phyloP scores from a whole-genome alignment of 2,329 filamentous ascomycete species.

The Pseudocercospora pini-densiflorae region DNA sequence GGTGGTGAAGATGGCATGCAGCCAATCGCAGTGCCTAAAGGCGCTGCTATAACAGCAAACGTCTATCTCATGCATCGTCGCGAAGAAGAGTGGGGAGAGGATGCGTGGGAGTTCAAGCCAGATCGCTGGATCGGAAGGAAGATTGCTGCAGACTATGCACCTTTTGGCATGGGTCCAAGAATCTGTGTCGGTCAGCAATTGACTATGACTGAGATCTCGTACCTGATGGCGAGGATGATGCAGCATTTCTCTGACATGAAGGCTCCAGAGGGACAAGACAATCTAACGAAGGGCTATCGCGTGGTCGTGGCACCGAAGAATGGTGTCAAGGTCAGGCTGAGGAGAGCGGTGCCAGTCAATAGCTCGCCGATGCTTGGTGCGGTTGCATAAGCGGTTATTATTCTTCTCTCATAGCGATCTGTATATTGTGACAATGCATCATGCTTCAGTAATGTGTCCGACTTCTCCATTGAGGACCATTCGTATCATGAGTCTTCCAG shows the following conservation, averaged over 20 bases:
- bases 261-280: conserved; percentile 24
- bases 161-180: conserved; percentile 33
- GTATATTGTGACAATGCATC: background rate
- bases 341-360: background rate
- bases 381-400: background rate
- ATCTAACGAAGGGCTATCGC: conserved; percentile 27
- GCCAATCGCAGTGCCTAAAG: conserved; percentile 47
- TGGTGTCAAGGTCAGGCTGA: conserved; percentile 28
- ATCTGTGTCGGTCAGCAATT: conserved; percentile 28
- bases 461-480: no score
- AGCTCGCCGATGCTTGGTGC: background rate
- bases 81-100: conserved; percentile 51
- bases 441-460: no score
- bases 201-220: conserved; percentile 27
- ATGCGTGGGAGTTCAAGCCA: conserved; percentile 51
- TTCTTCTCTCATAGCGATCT: background rate
- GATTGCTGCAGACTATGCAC: conserved; percentile 27
- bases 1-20: conserved; percentile 48
- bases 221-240: conserved; percentile 26
- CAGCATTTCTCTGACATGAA: conserved; percentile 26
- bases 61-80: conserved; percentile 56
- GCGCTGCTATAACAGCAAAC: conserved; percentile 48
- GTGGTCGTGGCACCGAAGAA: conserved; percentile 31
- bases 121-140: conserved; percentile 33
- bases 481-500: background rate